Evolutionary conservation across 2,329 filamentous ascomycete species (phyloP), one percentile per base, ranked within the genome.

Genomic region (Mycosphaerelloides madeirae): DNA sequence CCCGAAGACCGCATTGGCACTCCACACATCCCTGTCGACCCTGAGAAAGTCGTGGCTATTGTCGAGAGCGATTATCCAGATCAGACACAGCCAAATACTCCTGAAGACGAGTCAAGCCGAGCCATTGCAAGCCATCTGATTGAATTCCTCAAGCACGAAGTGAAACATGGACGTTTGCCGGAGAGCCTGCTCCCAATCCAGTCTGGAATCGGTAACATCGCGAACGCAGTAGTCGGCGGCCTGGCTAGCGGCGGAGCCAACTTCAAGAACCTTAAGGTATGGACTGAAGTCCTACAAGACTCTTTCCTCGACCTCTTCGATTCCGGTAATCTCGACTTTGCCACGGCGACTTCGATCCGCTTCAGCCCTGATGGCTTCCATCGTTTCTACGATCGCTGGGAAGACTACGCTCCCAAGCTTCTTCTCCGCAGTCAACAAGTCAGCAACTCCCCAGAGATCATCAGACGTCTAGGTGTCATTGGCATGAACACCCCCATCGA

Each of bases 401-500:
- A 91, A 55, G 65, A 72, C 29, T 95, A 95, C 68, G 75, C 84
- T 38, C 77, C 84, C 63, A 91, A 90, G 73, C 79, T 94, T 2
- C 83, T 95, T 44, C 81, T 95, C 37, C 85, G 89, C 51, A 83
- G 83, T n/a, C 88, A 95, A 71, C 80, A 86, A 64, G 85, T 95
- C 8, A 90, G 85, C 61, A 95, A 95, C 76, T 85, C 83, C 2
- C 88, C 88, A 48, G 88, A 95, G 69, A 89, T 95, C 69, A 95
- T 95, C 71, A 81, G 87, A 43, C 80, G 88, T 19, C 75, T 95
- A 1, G 88, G 88, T 49, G 83, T 89, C 55, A 95, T 95, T 58
- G 88, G 87, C 65, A 95, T 95, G 88, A 95, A 95, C 77, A 95
- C 88, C 0, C 88, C 88, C 16, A 87, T 95, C 36, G 89, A 95